A percentile compares a stretch with the other conserved stretches of the same genome.
These are phyloP conservation scores for Trichoderma sp. DNA, from an alignment of 2,329 filamentous ascomycete species.

Conservation along the genomic window DNA sequence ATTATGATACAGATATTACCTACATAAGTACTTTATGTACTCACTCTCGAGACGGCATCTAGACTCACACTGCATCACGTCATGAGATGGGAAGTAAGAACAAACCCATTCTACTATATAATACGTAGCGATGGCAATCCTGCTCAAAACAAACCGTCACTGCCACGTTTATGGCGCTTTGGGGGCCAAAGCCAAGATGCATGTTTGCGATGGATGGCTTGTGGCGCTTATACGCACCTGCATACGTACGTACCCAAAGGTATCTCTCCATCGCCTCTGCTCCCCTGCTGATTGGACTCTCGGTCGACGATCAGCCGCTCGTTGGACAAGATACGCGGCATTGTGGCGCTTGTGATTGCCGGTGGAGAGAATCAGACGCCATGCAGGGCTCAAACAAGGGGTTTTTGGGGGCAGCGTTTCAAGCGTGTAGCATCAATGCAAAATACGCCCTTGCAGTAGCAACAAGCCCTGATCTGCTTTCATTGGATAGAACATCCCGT, in stretches of 20 bases:
- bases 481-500: not conserved
- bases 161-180: not conserved
- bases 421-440: not conserved
- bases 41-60: not conserved
- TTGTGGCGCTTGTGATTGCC: not conserved
- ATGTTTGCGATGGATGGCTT: not conserved
- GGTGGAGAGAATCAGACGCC: not conserved
- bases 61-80: not conserved
- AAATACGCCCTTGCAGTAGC: not conserved
- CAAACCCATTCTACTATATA: not conserved
- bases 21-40: too few relatives aligned
- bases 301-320: not conserved
- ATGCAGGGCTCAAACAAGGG: not conserved
- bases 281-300: not conserved
- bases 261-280: not conserved
- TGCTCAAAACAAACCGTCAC: not conserved
- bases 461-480: not conserved
- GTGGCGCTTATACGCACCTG: not conserved
- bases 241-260: not conserved
- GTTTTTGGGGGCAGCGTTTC: not conserved
- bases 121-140: not conserved
- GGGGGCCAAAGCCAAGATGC: not conserved
- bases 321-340: not conserved
- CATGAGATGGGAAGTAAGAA: not conserved
- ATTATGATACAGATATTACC: too few relatives aligned